Evolutionary conservation across 1,139 yeast species (phyloP).

Genomic region (Starmera stellimalicola): DNA sequence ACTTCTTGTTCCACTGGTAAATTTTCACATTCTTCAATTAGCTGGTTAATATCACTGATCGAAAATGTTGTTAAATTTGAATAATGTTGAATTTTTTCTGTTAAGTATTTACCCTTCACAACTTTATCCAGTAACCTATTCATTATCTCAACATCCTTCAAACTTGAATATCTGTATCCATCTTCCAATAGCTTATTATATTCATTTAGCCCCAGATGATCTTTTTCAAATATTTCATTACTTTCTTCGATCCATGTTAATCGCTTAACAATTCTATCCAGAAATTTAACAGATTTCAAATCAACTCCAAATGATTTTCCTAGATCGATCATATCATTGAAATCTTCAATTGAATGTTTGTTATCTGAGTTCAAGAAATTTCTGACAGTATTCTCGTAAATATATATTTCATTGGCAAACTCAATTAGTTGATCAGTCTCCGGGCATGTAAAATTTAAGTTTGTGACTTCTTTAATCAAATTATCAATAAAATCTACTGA

Average conservation of each 20-base stretch:
- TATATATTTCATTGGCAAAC: conserved; percentile 42
- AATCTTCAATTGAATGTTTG: conserved; percentile 17
- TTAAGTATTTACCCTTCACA: conserved; percentile 13
- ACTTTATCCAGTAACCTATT: conserved; percentile 11
- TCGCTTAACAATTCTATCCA: conserved; percentile 40
- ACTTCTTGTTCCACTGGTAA: conserved; percentile 18
- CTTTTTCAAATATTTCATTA: conserved; percentile 11
- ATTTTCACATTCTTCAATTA: conserved; percentile 13
- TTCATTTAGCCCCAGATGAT: conserved; percentile 21
- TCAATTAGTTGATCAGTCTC: conserved; percentile 55
- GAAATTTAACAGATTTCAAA: conserved; percentile 39
- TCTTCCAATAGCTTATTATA: conserved; percentile 29
- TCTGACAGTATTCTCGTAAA: conserved; percentile 43
- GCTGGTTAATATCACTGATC: conserved; percentile 13
- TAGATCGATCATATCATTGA: conserved; percentile 25
- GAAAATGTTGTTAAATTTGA: conserved; percentile 14
- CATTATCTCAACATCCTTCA: conserved; percentile 14
- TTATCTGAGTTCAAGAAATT: conserved; percentile 20
- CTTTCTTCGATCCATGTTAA: conserved; percentile 39
- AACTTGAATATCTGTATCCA: conserved; percentile 30
- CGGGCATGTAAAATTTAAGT: conserved; percentile 40
- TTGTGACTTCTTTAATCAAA: conserved; percentile 39
- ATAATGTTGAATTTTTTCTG: conserved; percentile 22
- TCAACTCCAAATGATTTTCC: conserved; percentile 55
- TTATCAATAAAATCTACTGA: conserved; percentile 22